Base-by-base conservation (phyloP, 768 basidiomycete genomes). In the Pisolithus marmoratus region DNA sequence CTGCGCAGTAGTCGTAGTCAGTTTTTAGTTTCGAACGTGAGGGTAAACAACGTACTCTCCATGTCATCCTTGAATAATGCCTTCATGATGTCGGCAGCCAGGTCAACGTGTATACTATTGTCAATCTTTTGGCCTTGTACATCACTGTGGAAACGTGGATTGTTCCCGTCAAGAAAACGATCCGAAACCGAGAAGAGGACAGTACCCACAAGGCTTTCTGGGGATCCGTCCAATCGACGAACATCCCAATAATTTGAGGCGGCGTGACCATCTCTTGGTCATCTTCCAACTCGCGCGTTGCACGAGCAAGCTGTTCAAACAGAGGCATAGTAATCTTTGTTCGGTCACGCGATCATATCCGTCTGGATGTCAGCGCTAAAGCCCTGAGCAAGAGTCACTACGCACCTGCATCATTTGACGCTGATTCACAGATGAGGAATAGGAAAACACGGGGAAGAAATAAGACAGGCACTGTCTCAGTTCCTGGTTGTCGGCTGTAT, bases 181-280 rank as follows among this genome's bases (percentile, higher is more conserved):
- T 6, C 22, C 24, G 37, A 23, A 15, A 31, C 4, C 24, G 46
- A 41, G 3, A 27, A 58, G 15, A 57, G 42, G 24, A 14, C 11
- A 14, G 72, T 69, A 69, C 74, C 73, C 61, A 79, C 62, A 81
- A 76, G 34, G 79, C 77, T 60, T 89, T 91, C 61, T 81, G 75
- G 0, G 90, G 87, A 63, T 94, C 86, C 4, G 87, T 90, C 92
- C 93, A 95, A 57, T 94, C 91, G 2, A 86, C 75, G 61, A 94
- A 76, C 69, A 94, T 78, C n/a, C 84, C 71, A 0, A 82, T 84
- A 52, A 91, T 83, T 60, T 91, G 87, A 19, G 80, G 70, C 0
- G 87, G 81, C 0, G 79, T 70, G 11, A 91, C 79, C 83, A 89
- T 87, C 38, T 83, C 80, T 60, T 87, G 80, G 43, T 81, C 84